Percentiles rank a stretch among this genome's conserved stretches.
These are phyloP conservation scores for Otatea glauca DNA, from an alignment of 176 grass and related monocot genomes.

Conservation along the genomic window DNA sequence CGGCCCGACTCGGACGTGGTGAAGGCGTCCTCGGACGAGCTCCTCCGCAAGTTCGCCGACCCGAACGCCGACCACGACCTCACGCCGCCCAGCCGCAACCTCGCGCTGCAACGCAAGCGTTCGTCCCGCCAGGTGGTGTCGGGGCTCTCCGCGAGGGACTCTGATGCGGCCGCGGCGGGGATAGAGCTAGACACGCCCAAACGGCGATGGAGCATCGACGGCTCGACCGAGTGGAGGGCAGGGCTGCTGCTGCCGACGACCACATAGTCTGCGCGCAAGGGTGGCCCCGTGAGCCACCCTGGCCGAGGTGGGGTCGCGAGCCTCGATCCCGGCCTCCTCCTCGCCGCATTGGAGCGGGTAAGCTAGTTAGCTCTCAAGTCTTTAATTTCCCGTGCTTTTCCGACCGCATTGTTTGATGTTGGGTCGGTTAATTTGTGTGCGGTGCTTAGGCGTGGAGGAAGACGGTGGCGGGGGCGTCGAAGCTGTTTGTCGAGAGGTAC, in stretches of 20 bases:
- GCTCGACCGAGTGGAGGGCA: conserved; percentile 67
- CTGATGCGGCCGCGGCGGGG: neutral
- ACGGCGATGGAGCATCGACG: conserved; percentile 62
- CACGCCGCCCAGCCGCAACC: conserved; percentile 41
- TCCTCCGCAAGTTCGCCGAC: conserved; percentile 95
- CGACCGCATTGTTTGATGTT: conserved; percentile 2
- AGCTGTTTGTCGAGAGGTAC: conserved; percentile 91
- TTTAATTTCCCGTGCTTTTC: neutral
- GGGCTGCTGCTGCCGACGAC: conserved; percentile 65
- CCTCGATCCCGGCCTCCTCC: conserved; percentile 56
- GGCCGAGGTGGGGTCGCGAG: conserved; percentile 59
- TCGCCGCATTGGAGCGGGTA: conserved; percentile 85
- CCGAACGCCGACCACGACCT: conserved; percentile 38
- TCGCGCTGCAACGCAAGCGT: conserved; percentile 67
- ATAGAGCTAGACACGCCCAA: conserved; percentile 37
- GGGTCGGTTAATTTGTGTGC: neutral
- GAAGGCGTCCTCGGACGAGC: conserved; percentile 88
- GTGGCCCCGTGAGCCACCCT: neutral
- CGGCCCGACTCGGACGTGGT: conserved; percentile 30
- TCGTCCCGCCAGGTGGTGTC: conserved; percentile 74
- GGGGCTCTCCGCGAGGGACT: conserved; percentile 79
- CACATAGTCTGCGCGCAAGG: conserved; percentile 35
- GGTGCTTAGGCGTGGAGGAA: conserved; percentile 76
- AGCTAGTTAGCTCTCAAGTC: neutral
- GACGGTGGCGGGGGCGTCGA: conserved; percentile 85